Evolutionary conservation across 208 protist genomes (phyloP).

Genomic region (Acanthamoeba lenticulata): DNA sequence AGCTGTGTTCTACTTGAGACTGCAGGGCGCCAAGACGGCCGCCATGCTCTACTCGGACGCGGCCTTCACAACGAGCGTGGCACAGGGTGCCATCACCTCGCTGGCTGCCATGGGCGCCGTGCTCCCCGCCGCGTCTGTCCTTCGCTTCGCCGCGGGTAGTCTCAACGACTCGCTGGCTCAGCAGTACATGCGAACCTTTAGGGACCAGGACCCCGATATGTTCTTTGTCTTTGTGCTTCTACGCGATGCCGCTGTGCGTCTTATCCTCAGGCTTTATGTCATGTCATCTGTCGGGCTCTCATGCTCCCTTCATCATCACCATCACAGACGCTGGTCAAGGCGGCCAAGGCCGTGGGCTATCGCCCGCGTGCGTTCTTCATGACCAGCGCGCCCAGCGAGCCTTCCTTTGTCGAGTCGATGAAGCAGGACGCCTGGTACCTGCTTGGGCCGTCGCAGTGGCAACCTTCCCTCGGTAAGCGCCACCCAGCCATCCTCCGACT

Average conservation of each 20-base stretch:
- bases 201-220: neutral
- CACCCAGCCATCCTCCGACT: neutral
- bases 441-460: neutral
- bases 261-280: too few relatives aligned
- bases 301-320: neutral
- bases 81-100: neutral
- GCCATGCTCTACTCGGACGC: neutral
- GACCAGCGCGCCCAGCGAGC: conserved; percentile 32
- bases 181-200: neutral
- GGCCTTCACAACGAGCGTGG: neutral
- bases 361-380: neutral
- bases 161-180: neutral
- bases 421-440: conserved; percentile 7
- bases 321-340: neutral
- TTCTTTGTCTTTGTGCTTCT: conserved; percentile 18
- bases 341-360: neutral
- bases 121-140: neutral
- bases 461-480: neutral
- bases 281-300: too few relatives aligned
- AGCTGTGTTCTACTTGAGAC: neutral
- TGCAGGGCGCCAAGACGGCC: neutral
- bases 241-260: neutral
- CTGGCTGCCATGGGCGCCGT: neutral
- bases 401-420: neutral
- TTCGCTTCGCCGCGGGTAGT: neutral